Base-by-base conservation (phyloP, 441 rosid genomes). In the Bocquillonia castaneifolia region DNA sequence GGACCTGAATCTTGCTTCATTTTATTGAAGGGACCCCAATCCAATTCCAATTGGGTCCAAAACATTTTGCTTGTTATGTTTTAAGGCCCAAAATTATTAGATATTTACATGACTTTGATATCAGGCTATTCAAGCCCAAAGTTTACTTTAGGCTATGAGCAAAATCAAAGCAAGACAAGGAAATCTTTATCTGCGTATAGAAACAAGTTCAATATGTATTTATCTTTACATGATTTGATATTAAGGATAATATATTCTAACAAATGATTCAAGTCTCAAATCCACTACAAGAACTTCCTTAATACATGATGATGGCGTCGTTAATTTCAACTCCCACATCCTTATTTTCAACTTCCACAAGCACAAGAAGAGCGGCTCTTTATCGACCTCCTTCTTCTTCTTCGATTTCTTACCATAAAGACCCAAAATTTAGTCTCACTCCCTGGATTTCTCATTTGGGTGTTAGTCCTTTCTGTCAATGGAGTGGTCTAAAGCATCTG, bases 401-500 rank as follows among this genome's bases (percentile, higher is more conserved):
- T 71, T 70, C 75, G 10, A 71, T 68, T 65, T 70, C 81, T 26
- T 62, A 22, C 50, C 72, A 53, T 61, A 77, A 75, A 79, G 42
- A 73, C 51, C 44, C 74, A 31, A 77, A 67, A 58, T 61, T 72
- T 59, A 61, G 76, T 9, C 67, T 63, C 51, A 74, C 82, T 25
- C 55, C 72, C 57, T 69, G 66, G 75, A 64, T 75, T 63, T 74
- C 83, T 67, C 81, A 70, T 3, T 20, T 78, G 84, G 84, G 88
- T 70, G 55, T 77, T 10, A 52, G 67, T 65, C 72, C 70, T 66
- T 82, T 81, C 58, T 81, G 88, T 58, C 84, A 75, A 1, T 84
- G 92, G 87, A 79, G 29, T 79, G 91, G 94, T 72, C 50, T 86
- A 58, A 88, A 83, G 86, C 87, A 79, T 76, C 69, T 90, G 76